A percentile compares a stretch with the other conserved stretches of the same genome.
Conservation (phyloP, 2,329 filamentous ascomycete genomes). For the Botrytis pseudocinerea region DNA sequence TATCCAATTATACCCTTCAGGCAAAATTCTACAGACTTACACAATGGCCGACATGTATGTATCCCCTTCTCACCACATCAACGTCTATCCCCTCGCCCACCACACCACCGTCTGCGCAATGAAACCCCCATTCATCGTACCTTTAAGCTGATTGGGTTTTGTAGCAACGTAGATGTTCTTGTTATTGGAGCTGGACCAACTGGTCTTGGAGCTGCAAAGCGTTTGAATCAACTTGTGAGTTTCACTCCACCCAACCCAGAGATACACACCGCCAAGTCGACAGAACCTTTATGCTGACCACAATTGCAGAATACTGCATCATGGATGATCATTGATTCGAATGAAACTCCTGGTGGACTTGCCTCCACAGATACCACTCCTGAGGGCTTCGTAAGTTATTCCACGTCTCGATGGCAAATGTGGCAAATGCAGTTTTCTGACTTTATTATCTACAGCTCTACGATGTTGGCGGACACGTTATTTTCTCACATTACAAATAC, state of each 20-base stretch:
- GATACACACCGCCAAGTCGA: conserved; percentile 27
- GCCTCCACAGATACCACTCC: conserved; percentile 93
- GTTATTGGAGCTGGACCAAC: conserved; percentile 98
- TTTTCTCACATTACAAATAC: conserved; percentile 84
- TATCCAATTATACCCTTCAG: neutral
- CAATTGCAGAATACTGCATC: conserved; percentile 75
- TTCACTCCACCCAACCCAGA: conserved; percentile 12
- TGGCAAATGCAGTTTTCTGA: conserved; percentile 28
- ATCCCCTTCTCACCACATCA: neutral
- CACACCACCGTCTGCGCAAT: neutral
- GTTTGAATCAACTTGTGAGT: conserved; percentile 86
- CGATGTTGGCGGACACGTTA: conserved; percentile 69
- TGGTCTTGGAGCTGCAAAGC: conserved; percentile 95
- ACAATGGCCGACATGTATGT: conserved; percentile 28
- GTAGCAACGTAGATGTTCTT: conserved; percentile 86
- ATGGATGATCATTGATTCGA: conserved; percentile 94
- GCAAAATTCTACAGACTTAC: neutral
- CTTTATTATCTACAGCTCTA: conserved; percentile 66
- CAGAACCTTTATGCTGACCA: conserved; percentile 10
- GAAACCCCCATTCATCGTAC: neutral
- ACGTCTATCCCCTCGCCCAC: neutral
- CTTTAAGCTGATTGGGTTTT: conserved; percentile 22
- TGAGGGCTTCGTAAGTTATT: conserved; percentile 86
- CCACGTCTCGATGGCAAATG: conserved; percentile 26
- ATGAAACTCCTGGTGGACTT: conserved; percentile 89